phyloP scores from a whole-genome alignment of 2,329 filamentous ascomycete species.

The Aureobasidium vineae region DNA sequence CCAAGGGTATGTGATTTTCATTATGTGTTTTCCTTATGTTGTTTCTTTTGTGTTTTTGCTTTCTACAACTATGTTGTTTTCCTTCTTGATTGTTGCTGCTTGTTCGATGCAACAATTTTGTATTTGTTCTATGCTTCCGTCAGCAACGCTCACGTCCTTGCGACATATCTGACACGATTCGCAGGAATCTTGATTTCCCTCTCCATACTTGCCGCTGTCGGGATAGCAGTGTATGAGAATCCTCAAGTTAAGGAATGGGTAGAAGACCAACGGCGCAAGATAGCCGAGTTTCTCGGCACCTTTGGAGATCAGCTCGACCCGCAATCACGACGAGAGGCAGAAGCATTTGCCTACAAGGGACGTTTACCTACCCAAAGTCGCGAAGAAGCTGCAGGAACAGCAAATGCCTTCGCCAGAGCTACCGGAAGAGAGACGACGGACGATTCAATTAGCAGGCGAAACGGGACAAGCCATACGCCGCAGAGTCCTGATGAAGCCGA shows the following conservation, averaged over 20 bases:
- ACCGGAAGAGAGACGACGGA: constrained; percentile 34
- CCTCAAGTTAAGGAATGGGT: constrained; percentile 64
- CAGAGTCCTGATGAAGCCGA: constrained; percentile 32
- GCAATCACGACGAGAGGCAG: constrained; percentile 39
- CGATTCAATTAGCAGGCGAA: constrained; percentile 14
- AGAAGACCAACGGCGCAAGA: constrained; percentile 59
- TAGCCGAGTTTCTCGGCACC: constrained; percentile 58
- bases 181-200: constrained; percentile 62
- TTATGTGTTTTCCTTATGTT: background rate
- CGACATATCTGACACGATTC: constrained; percentile 27
- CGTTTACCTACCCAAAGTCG: constrained; percentile 34
- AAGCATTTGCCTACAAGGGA: constrained; percentile 41
- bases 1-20: constrained; percentile 21
- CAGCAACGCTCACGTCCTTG: background rate
- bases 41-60: background rate
- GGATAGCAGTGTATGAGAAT: constrained; percentile 62
- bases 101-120: background rate
- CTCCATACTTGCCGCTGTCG: constrained; percentile 60
- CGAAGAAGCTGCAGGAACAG: constrained; percentile 37
- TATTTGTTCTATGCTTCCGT: background rate
- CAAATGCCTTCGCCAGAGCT: constrained; percentile 38
- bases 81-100: background rate
- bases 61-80: background rate
- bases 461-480: background rate
- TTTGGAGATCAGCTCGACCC: constrained; percentile 61